A percentile compares a stretch with the other conserved stretches of the same genome.
These are phyloP conservation scores for Ceratocystis colombiana DNA, from an alignment of 2,329 filamentous ascomycete genomes.

Conservation along the genomic window DNA sequence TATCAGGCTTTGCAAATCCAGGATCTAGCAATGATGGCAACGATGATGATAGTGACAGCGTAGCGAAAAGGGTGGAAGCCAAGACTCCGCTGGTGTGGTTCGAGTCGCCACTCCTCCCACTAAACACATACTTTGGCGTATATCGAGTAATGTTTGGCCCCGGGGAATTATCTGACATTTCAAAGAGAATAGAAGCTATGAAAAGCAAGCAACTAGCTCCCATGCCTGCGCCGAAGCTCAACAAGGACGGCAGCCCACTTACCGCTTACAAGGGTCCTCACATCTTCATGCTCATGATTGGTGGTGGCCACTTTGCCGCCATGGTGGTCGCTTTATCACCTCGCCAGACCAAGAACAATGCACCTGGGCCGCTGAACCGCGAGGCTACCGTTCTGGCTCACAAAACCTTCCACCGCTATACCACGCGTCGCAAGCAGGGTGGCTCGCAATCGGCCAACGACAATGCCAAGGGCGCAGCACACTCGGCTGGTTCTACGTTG, in stretches of 20 bases:
- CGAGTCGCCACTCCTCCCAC: constrained; percentile 60
- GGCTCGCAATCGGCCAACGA: constrained; percentile 91
- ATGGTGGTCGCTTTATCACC: constrained; percentile 89
- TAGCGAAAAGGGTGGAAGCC: constrained; percentile 46
- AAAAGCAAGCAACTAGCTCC: constrained; percentile 67
- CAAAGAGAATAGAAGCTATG: constrained; percentile 56
- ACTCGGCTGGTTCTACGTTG: constrained; percentile 83
- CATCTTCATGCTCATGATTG: constrained; percentile 96
- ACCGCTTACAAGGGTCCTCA: constrained; percentile 62
- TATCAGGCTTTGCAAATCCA: constrained; percentile 46
- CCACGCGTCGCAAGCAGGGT: constrained; percentile 89
- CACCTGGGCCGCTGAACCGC: constrained; percentile 61
- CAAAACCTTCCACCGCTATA: constrained; percentile 97
- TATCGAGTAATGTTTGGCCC: constrained; percentile 73
- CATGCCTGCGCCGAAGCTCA: constrained; percentile 42
- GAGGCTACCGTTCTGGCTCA: constrained; percentile 84
- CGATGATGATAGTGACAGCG: constrained; percentile 34
- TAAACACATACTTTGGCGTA: constrained; percentile 71
- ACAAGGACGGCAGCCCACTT: constrained; percentile 48
- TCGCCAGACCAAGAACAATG: constrained; percentile 57
- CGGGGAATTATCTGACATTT: constrained; percentile 56
- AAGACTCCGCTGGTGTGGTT: constrained; percentile 72
- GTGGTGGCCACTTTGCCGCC: constrained; percentile 91
- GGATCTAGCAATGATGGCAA: constrained; percentile 39
- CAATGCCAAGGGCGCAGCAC: constrained; percentile 82